A percentile compares a stretch with the other conserved stretches of the same genome.
Evolutionary conservation across 2,329 filamentous ascomycete species (phyloP).

Genomic region (Aspergillus brunneoviolaceus): DNA sequence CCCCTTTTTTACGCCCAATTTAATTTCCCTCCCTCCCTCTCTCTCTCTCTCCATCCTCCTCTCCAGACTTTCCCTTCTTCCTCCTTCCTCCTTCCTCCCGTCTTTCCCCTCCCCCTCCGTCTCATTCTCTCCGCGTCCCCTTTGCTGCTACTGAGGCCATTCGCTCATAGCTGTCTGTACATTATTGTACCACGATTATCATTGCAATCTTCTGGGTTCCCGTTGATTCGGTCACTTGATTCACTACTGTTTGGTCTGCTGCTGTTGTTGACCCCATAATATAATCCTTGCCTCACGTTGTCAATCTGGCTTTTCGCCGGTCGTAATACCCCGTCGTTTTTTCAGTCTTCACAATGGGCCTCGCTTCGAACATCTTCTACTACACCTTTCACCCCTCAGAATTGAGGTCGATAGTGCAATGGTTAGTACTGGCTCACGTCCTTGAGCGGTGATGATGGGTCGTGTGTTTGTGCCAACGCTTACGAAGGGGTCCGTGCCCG

Average conservation of each 20-base stretch:
- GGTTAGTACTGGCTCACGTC: constrained; percentile 55
- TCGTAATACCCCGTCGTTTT: constrained; percentile 7
- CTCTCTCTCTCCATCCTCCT: not conserved
- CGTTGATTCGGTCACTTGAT: constrained; percentile 11
- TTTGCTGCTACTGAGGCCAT: constrained; percentile 6
- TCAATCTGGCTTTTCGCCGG: constrained; percentile 7
- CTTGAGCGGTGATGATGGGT: constrained; percentile 4
- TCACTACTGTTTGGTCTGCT: not conserved
- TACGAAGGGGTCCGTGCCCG: constrained; percentile 2
- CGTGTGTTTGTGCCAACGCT: constrained; percentile 17
- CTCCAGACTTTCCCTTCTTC: not conserved
- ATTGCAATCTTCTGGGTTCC: constrained; percentile 2
- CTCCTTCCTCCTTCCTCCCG: not conserved
- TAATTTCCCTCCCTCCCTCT: not conserved
- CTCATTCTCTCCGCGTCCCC: not conserved
- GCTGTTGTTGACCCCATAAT: not conserved
- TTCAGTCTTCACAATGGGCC: constrained; percentile 37
- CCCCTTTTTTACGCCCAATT: constrained; percentile 4
- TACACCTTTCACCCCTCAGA: constrained; percentile 73
- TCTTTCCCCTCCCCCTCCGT: too few relatives aligned
- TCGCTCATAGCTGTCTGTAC: constrained; percentile 10
- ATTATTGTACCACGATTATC: constrained; percentile 10
- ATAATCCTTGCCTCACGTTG: constrained; percentile 3
- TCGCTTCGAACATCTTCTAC: constrained; percentile 60
- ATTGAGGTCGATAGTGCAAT: constrained; percentile 83